A percentile compares a stretch with the other conserved stretches of the same genome.
Conservation (phyloP, 2,329 filamentous ascomycete genomes). For the Diaporthe sp. region DNA sequence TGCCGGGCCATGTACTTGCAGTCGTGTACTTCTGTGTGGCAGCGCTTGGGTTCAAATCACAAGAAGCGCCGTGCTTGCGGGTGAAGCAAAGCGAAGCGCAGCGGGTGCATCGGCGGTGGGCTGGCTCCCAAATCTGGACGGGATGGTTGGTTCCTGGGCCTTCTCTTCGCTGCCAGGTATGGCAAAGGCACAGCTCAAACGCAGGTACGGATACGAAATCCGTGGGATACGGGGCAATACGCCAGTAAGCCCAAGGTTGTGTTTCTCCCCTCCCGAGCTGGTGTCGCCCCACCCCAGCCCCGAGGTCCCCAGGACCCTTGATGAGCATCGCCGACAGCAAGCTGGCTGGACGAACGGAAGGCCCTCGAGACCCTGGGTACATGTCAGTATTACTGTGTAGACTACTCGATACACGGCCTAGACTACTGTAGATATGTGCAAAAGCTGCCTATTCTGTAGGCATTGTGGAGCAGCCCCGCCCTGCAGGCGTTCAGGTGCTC, state of each 20-base stretch:
- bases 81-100: slow-evolving; percentile 16
- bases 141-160: slow-evolving; percentile 18
- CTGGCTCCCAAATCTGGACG: background rate
- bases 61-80: background rate
- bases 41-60: background rate
- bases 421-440: background rate
- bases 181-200: background rate
- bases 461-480: background rate
- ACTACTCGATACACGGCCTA: background rate
- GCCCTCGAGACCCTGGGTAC: background rate
- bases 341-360: slow-evolving; percentile 11
- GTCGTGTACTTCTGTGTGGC: background rate
- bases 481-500: background rate
- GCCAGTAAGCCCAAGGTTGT: background rate
- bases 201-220: slow-evolving; percentile 19
- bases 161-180: background rate
- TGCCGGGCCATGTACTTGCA: background rate
- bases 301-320: slow-evolving; percentile 31
- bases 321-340: background rate
- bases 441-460: background rate
- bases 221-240: slow-evolving; percentile 9
- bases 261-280: slow-evolving; percentile 5
- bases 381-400: background rate
- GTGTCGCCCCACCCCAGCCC: slow-evolving; percentile 13
- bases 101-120: background rate